phyloP scores from a whole-genome alignment of 345 rosid species.

The Rhodamnia rubescens region DNA sequence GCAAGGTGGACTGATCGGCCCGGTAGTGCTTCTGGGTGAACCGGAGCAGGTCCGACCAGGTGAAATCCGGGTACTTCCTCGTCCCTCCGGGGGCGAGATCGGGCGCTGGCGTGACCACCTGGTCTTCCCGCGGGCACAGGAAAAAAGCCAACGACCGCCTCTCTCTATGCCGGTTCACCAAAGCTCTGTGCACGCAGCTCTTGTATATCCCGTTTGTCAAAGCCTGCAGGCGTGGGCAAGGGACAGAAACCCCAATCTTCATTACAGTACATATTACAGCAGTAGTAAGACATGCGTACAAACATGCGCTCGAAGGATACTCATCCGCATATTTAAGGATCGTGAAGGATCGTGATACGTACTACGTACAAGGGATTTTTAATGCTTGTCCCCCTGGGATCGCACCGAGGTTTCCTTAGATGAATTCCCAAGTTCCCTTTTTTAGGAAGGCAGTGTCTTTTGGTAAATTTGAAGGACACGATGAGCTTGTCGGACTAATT shows the following conservation, averaged over 20 bases:
- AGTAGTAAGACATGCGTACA: neutral
- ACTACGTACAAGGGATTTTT: neutral
- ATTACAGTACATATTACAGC: neutral
- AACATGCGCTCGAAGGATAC: neutral
- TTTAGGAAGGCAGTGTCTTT: neutral
- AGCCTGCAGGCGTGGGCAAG: constrained; percentile 12
- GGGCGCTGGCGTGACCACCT: constrained; percentile 46
- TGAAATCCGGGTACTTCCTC: constrained; percentile 56
- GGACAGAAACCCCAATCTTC: neutral
- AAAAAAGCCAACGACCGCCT: constrained; percentile 53
- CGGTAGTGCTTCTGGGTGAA: constrained; percentile 41
- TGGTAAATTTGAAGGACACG: neutral
- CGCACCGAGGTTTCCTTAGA: neutral
- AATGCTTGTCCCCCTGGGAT: neutral
- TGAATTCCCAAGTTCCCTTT: neutral
- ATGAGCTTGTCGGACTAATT: neutral
- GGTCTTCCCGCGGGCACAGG: constrained; percentile 41
- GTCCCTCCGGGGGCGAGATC: constrained; percentile 22
- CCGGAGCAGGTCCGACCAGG: constrained; percentile 51
- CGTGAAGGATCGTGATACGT: neutral
- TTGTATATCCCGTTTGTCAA: constrained; percentile 49
- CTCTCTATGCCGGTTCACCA: constrained; percentile 36
- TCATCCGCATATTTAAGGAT: neutral
- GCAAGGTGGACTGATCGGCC: constrained; percentile 30
- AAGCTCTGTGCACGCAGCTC: constrained; percentile 60